Evolutionary conservation across 148 eudicot genomes (phyloP).

Genomic region (Arbutus unedo): DNA sequence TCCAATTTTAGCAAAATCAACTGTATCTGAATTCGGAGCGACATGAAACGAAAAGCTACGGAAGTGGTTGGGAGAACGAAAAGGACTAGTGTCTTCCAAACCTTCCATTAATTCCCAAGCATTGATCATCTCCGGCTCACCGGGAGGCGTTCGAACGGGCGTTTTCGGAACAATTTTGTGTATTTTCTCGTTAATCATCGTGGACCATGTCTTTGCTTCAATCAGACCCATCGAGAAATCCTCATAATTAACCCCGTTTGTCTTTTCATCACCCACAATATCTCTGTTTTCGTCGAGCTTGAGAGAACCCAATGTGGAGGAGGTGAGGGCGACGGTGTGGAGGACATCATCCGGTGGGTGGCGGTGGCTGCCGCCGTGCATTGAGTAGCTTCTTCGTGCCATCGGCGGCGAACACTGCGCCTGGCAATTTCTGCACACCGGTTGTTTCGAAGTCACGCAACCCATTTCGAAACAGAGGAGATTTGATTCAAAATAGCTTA

Average conservation of each 20-base stretch:
- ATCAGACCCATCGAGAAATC: slow-evolving; percentile 58
- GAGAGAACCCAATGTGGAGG: slow-evolving; percentile 76
- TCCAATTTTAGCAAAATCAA: not conserved
- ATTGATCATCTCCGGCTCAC: slow-evolving; percentile 81
- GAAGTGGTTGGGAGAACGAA: slow-evolving; percentile 34
- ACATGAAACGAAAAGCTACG: slow-evolving; percentile 67
- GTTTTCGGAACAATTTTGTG: slow-evolving; percentile 54
- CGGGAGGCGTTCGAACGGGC: slow-evolving; percentile 66
- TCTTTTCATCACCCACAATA: not conserved
- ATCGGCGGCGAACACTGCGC: slow-evolving; percentile 49
- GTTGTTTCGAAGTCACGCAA: slow-evolving; percentile 59
- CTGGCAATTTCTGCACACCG: slow-evolving; percentile 55
- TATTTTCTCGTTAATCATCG: slow-evolving; percentile 70
- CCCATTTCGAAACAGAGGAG: slow-evolving; percentile 43
- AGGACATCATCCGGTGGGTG: slow-evolving; percentile 37
- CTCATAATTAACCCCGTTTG: not conserved
- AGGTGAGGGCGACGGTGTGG: slow-evolving; percentile 59
- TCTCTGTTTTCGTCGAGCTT: slow-evolving; percentile 32
- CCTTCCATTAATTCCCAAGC: slow-evolving; percentile 92
- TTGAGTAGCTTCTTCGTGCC: slow-evolving; percentile 60
- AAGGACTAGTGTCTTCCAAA: slow-evolving; percentile 66
- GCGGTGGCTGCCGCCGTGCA: slow-evolving; percentile 29
- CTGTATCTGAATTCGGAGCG: not conserved
- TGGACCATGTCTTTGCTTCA: slow-evolving; percentile 86
- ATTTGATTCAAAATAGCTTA: not conserved